Evolutionary conservation across 345 rosid species (phyloP).

Genomic region (Cardiospermum halicacabum): DNA sequence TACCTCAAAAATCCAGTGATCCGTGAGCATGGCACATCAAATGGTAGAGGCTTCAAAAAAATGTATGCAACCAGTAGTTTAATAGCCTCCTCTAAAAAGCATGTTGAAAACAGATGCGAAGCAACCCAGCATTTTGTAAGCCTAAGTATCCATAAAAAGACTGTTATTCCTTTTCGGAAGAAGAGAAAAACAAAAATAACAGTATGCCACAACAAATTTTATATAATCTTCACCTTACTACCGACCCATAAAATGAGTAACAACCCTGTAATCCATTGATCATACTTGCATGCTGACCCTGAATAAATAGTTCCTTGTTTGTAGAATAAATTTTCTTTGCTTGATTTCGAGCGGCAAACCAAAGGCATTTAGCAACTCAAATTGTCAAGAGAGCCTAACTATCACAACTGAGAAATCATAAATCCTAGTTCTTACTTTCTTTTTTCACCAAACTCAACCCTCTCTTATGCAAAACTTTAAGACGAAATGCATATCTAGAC

Average conservation of each 20-base stretch:
- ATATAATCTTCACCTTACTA: conserved; percentile 54
- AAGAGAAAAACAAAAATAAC: background rate
- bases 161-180: background rate
- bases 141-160: conserved; percentile 32
- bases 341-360: conserved; percentile 49
- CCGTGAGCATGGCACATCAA: conserved; percentile 71
- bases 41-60: conserved; percentile 78
- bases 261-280: conserved; percentile 74
- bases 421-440: conserved; percentile 52
- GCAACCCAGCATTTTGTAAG: conserved; percentile 95
- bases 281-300: conserved; percentile 92
- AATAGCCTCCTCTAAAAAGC: conserved; percentile 79
- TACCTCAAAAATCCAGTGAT: conserved; percentile 87
- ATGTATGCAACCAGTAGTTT: conserved; percentile 80
- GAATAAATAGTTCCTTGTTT: conserved; percentile 66
- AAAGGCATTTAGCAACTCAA: conserved; percentile 15
- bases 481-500: conserved; percentile 81
- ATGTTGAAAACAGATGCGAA: conserved; percentile 87
- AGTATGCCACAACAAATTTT: conserved; percentile 15
- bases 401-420: conserved; percentile 15
- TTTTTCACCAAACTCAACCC: conserved; percentile 71
- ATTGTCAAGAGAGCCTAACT: conserved; percentile 9
- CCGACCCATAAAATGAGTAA: conserved; percentile 60
- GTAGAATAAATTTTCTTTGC: conserved; percentile 47
- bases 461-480: conserved; percentile 82